These are phyloP conservation scores for Phaeotremella fagi DNA, from an alignment of 768 basidiomycete species.

Conservation along the genomic window DNA sequence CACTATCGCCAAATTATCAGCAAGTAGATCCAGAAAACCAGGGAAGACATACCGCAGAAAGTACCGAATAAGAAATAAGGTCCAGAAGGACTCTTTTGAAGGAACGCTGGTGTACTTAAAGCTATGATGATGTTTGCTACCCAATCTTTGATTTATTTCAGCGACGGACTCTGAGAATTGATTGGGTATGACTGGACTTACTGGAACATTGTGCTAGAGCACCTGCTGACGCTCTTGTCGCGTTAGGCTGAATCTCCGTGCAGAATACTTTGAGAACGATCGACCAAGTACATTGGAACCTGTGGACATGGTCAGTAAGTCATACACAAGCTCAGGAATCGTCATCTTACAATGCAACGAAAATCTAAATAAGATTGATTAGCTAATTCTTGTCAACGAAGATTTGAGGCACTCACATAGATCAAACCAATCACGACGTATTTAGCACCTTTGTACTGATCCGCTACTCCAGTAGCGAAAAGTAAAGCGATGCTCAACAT, in stretches of 20 bases:
- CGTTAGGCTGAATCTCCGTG: conserved; percentile 1
- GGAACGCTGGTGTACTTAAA: neutral
- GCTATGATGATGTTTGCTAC: conserved; percentile 1
- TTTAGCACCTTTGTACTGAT: neutral
- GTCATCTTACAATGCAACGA: neutral
- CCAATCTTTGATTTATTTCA: neutral
- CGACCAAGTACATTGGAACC: neutral
- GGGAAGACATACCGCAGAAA: neutral
- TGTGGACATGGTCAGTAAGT: neutral
- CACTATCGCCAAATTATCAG: neutral
- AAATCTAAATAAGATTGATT: neutral
- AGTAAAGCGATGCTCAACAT: neutral
- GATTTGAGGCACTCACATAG: neutral
- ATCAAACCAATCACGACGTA: conserved; percentile 1
- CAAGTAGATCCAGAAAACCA: too few relatives aligned
- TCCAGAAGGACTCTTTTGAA: neutral
- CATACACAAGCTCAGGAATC: neutral
- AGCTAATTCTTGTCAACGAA: neutral
- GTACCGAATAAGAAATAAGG: neutral
- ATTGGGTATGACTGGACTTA: neutral
- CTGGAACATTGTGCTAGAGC: conserved; percentile 1
- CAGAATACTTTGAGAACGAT: conserved; percentile 1
- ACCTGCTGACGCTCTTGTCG: neutral
- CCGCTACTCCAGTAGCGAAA: neutral
- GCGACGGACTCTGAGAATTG: neutral